A percentile compares a stretch with the other conserved stretches of the same genome.
phyloP scores from a whole-genome alignment of 257 asterid species.

The Paraleonurus japonicus region DNA sequence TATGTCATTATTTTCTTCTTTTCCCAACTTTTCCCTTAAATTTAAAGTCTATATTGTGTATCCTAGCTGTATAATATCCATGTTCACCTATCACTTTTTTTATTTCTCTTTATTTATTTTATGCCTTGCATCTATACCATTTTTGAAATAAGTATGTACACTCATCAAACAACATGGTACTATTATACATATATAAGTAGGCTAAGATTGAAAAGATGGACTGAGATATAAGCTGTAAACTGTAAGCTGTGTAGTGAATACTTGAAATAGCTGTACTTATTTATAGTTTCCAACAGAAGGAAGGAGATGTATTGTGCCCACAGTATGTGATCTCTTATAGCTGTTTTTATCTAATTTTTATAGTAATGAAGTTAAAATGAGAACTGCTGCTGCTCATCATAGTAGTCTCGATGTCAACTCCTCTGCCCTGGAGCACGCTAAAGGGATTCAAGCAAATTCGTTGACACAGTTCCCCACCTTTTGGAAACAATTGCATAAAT shows the following conservation, averaged over 20 bases:
- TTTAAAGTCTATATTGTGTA: not conserved
- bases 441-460: constrained; percentile 34
- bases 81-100: not conserved
- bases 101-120: not conserved
- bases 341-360: constrained; percentile 14
- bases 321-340: constrained; percentile 12
- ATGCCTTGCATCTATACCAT: not conserved
- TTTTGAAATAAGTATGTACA: not conserved
- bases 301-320: not conserved
- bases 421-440: constrained; percentile 24
- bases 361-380: constrained; percentile 30
- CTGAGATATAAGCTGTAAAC: not conserved
- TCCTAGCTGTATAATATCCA: not conserved
- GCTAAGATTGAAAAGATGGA: constrained; percentile 5
- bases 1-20: not conserved
- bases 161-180: not conserved
- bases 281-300: not conserved
- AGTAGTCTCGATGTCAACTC: constrained; percentile 25
- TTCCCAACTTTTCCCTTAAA: not conserved
- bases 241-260: not conserved
- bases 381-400: not conserved
- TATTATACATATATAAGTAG: not conserved
- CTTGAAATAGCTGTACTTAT: not conserved
- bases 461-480: constrained; percentile 44
- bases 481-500: constrained; percentile 49